Conservation (phyloP, 306 rosid species). For the Fragaria ananassa region DNA sequence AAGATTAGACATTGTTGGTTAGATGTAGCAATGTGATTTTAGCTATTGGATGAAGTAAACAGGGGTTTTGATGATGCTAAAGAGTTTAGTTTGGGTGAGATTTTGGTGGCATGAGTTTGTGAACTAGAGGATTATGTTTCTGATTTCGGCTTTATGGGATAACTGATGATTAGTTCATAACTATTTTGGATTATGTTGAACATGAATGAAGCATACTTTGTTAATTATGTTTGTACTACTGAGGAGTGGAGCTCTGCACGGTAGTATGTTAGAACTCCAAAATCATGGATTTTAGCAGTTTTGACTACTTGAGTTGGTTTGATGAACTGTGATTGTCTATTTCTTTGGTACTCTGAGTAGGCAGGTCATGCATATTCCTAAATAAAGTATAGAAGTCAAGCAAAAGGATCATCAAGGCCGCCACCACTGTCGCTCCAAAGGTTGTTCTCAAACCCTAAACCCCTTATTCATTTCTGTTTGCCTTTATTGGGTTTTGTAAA, state of each 20-base stretch:
- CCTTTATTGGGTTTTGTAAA: too few species aligned
- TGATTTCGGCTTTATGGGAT: background rate
- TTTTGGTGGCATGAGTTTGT: background rate
- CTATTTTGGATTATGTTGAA: background rate
- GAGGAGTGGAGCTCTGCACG: background rate
- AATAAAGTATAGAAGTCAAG: constrained; percentile 39
- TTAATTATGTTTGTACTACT: background rate
- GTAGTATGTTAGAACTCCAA: background rate
- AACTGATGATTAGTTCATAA: background rate
- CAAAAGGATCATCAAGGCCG: constrained; percentile 39
- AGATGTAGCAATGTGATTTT: background rate
- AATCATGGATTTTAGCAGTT: background rate
- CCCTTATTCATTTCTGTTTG: too few species aligned
- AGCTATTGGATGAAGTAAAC: background rate
- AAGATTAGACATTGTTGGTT: background rate
- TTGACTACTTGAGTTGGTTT: background rate
- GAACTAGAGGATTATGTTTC: constrained; percentile 15
- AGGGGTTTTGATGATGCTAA: background rate
- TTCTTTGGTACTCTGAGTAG: constrained; percentile 34
- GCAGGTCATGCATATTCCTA: constrained; percentile 44
- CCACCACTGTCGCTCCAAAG: too few species aligned
- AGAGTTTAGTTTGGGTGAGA: background rate
- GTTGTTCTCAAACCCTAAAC: too few species aligned
- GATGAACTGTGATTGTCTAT: background rate
- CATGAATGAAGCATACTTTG: background rate